Base-by-base conservation (phyloP, 495 filamentous ascomycete species). In the Pyronema domesticum region DNA sequence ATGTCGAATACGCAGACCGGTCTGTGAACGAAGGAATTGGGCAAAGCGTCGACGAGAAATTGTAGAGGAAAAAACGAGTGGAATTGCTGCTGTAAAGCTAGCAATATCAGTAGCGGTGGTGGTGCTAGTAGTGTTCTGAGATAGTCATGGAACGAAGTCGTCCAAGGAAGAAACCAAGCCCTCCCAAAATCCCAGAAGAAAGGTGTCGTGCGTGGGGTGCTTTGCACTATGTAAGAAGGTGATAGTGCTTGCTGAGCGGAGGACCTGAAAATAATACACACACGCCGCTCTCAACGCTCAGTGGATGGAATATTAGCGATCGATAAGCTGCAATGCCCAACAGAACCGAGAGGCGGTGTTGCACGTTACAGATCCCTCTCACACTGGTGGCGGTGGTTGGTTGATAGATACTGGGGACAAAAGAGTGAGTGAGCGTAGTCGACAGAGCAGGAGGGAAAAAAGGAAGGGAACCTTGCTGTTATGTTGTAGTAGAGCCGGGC, bases 11-110 rank as follows among this genome's bases (percentile, higher is more conserved):
- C 23, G 23, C 23, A 30, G 23, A 30, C 23, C 23, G 23, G 23
- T 30, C 23, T 30, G 23, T 30, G 23, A 30, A 30, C 23, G 23
- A 30, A 30, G 23, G 23, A 30, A 30, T 30, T 30, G 23, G 23
- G 23, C 23, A 30, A 30, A 30, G 23, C 23, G 23, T 30, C 23
- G 23, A 30, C 23, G 23, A 30, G 23, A 30, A 30, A 30, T 30
- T 30, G 23, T 30, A 30, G 23, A 30, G 23, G 23, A 47, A 47
- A 50, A 50, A 50, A 50, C 47, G 47, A 50, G 47, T 36, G 47
- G 47, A 50, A 15, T 35, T 50, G 47, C 47, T 50, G 47, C 14
- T 10, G 23, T 19, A 50, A 17, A 36, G 47, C 47, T 50, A 50
- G 47, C 47, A 50, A 36, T 36, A 17, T 13, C 30, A 50, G 47